Evolutionary conservation across 2,329 filamentous ascomycete genomes (phyloP).

Genomic region (Sporothrix humicola): DNA sequence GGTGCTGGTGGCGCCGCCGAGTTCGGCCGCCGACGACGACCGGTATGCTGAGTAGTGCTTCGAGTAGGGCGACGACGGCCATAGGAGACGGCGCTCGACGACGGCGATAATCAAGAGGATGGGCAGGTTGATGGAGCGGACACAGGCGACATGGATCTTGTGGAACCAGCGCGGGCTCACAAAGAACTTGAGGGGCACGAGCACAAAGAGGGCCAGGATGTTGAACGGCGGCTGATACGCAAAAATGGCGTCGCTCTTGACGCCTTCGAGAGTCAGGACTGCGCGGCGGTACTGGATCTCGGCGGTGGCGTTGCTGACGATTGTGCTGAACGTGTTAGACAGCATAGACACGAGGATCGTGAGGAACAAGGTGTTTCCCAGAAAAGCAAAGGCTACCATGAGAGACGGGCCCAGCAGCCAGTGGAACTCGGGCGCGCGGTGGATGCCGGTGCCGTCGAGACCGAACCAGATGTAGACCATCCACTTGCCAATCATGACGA

Average conservation of each 20-base stretch:
- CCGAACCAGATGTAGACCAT: conserved; percentile 96
- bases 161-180: conserved; percentile 85
- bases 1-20: background rate
- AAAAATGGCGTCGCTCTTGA: conserved; percentile 83
- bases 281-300: conserved; percentile 83
- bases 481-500: conserved; percentile 81
- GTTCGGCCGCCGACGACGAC: background rate
- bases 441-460: conserved; percentile 72
- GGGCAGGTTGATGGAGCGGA: conserved; percentile 76
- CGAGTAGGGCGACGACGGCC: conserved; percentile 51
- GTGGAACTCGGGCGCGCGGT: conserved; percentile 72
- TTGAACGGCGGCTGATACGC: conserved; percentile 85
- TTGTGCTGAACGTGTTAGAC: conserved; percentile 80
- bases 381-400: conserved; percentile 83
- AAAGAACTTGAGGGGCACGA: conserved; percentile 79
- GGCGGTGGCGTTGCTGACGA: conserved; percentile 76
- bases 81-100: conserved; percentile 72
- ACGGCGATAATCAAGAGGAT: conserved; percentile 73
- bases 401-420: conserved; percentile 77
- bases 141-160: conserved; percentile 81
- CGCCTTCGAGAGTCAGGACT: conserved; percentile 82
- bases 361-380: conserved; percentile 87
- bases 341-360: conserved; percentile 88
- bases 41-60: conserved; percentile 33
- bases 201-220: conserved; percentile 73